These are phyloP conservation scores for Hyphopichia buzzinii DNA, from an alignment of 1,139 yeast species.

Conservation along the genomic window DNA sequence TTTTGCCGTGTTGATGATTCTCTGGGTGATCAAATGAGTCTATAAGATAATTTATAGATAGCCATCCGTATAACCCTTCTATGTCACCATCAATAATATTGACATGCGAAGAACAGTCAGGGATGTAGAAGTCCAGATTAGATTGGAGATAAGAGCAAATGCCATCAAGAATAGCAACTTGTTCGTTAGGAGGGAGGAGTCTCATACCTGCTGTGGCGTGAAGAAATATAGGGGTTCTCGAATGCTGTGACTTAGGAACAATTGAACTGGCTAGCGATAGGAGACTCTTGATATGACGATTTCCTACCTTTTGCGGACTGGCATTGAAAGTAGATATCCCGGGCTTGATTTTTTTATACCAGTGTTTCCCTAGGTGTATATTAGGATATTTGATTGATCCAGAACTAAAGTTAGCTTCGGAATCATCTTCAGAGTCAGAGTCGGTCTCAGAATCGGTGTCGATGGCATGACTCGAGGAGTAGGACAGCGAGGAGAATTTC, in stretches of 20 bases:
- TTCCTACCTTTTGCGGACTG: conserved; percentile 55
- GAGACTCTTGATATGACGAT: conserved; percentile 55
- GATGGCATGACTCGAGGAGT: not conserved
- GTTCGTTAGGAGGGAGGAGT: conserved; percentile 55
- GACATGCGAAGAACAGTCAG: conserved; percentile 58
- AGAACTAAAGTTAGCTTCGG: conserved; percentile 9
- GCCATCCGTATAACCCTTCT: conserved; percentile 84
- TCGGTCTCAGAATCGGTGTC: conserved; percentile 15
- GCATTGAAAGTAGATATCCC: conserved; percentile 60
- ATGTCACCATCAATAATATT: conserved; percentile 72
- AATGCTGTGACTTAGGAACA: conserved; percentile 65
- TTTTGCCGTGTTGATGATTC: conserved; percentile 49
- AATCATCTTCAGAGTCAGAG: conserved; percentile 15
- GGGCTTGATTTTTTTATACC: conserved; percentile 65
- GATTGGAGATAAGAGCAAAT: conserved; percentile 55
- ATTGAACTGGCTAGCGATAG: conserved; percentile 53
- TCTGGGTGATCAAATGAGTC: conserved; percentile 54
- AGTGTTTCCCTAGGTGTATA: conserved; percentile 44
- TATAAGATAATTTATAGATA: conserved; percentile 67
- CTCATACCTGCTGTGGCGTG: conserved; percentile 86
- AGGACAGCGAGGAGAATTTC: conserved; percentile 6
- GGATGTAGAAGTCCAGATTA: conserved; percentile 57
- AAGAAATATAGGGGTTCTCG: conserved; percentile 72
- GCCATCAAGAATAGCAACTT: conserved; percentile 45
- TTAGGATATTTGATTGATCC: conserved; percentile 31